phyloP scores from a whole-genome alignment of 2,329 filamentous ascomycete species.

The Fusarium sublunatum region DNA sequence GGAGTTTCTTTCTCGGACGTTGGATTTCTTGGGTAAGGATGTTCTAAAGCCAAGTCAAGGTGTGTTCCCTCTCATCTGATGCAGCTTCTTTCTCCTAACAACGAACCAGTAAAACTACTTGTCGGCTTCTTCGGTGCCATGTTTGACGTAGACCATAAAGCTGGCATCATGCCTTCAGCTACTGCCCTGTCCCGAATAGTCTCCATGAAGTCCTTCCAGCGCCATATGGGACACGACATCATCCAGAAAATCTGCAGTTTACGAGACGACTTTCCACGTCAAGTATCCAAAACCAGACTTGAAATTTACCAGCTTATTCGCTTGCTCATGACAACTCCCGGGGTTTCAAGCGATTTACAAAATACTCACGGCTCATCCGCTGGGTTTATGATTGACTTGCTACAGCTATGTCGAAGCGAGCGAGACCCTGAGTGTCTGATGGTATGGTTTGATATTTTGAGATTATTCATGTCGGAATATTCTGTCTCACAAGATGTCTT shows the following conservation, averaged over 20 bases:
- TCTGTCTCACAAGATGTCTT: constrained; percentile 58
- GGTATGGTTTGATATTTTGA: constrained; percentile 66
- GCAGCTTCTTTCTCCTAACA: constrained; percentile 12
- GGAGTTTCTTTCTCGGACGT: constrained; percentile 66
- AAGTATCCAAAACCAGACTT: constrained; percentile 62
- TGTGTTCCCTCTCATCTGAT: constrained; percentile 39
- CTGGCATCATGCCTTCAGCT: constrained; percentile 66
- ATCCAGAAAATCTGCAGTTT: constrained; percentile 62
- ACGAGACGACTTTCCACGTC: constrained; percentile 67
- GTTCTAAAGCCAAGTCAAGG: constrained; percentile 63
- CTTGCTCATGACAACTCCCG: constrained; percentile 56
- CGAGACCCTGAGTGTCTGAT: constrained; percentile 68
- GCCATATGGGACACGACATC: constrained; percentile 60
- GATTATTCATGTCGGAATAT: constrained; percentile 59
- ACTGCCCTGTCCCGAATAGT: constrained; percentile 63
- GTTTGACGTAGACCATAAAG: constrained; percentile 69
- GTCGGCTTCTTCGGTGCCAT: constrained; percentile 68
- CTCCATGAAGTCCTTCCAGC: constrained; percentile 63
- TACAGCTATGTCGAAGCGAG: constrained; percentile 65
- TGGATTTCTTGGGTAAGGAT: constrained; percentile 60
- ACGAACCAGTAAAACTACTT: constrained; percentile 56
- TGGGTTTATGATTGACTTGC: constrained; percentile 61
- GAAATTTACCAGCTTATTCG: constrained; percentile 63
- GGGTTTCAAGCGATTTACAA: constrained; percentile 58
- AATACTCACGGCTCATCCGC: constrained; percentile 57